phyloP scores from a whole-genome alignment of 345 rosid genomes.

The sweet orange (Citrus sinensis) region DNA sequence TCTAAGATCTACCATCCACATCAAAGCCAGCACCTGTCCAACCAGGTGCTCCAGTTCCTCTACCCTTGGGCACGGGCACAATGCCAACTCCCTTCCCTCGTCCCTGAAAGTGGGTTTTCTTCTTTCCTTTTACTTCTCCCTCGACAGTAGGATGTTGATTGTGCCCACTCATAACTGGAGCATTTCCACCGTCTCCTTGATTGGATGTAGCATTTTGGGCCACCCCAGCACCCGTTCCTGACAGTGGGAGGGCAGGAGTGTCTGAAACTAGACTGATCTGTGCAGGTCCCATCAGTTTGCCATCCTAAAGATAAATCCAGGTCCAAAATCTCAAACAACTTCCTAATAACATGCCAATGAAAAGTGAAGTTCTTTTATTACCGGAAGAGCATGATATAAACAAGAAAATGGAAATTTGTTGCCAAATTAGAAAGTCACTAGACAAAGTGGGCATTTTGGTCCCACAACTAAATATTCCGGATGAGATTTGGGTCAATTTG shows the following conservation, averaged over 20 bases:
- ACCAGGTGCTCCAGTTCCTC: slow-evolving; percentile 53
- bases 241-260: slow-evolving; percentile 30
- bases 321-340: slow-evolving; percentile 24
- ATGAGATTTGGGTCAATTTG: background rate
- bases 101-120: slow-evolving; percentile 59
- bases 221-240: slow-evolving; percentile 21
- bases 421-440: background rate
- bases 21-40: slow-evolving; percentile 83
- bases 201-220: slow-evolving; percentile 28
- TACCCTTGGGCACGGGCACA: slow-evolving; percentile 45
- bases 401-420: background rate
- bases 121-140: slow-evolving; percentile 56
- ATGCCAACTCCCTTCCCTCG: slow-evolving; percentile 62
- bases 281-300: slow-evolving; percentile 24
- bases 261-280: slow-evolving; percentile 27
- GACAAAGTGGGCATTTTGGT: background rate
- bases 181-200: slow-evolving; percentile 29
- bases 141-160: slow-evolving; percentile 42
- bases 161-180: slow-evolving; percentile 22
- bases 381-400: background rate
- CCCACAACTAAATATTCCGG: background rate
- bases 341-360: slow-evolving; percentile 8
- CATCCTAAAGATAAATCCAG: slow-evolving; percentile 40
- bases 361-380: background rate
- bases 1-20: slow-evolving; percentile 63